A percentile compares a stretch with the other conserved stretches of the same genome.
Evolutionary conservation across 2,329 filamentous ascomycete species (phyloP).

Genomic region (Hymenoscyphus fructigenus): DNA sequence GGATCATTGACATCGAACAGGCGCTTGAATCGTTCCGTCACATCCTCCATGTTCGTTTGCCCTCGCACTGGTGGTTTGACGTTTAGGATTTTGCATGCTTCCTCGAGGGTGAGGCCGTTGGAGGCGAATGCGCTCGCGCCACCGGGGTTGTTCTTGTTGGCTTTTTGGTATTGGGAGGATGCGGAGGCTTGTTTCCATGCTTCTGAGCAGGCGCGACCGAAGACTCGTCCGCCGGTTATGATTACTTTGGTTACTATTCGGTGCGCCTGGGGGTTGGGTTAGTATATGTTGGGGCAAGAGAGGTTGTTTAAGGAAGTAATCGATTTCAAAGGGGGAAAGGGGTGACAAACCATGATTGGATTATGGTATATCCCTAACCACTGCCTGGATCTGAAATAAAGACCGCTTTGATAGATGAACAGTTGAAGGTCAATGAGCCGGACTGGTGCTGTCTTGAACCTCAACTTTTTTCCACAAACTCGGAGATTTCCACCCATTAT

Average conservation of each 20-base stretch:
- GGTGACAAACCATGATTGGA: not conserved
- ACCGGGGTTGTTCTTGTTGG: constrained; percentile 61
- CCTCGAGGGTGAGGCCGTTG: constrained; percentile 82
- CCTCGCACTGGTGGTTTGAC: constrained; percentile 83
- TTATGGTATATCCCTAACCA: not conserved
- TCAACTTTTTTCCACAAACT: constrained; percentile 9
- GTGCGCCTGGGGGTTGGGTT: constrained; percentile 67
- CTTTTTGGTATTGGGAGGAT: constrained; percentile 76
- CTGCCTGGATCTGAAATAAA: not conserved
- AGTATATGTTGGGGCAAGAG: constrained; percentile 2
- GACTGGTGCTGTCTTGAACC: not conserved
- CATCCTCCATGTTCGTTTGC: constrained; percentile 73
- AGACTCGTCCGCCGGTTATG: constrained; percentile 83
- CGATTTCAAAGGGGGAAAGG: not conserved
- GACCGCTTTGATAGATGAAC: not conserved
- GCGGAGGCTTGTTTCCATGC: constrained; percentile 95
- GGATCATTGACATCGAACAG: constrained; percentile 95
- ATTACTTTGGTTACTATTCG: constrained; percentile 93
- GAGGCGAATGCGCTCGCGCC: constrained; percentile 48
- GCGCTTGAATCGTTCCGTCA: constrained; percentile 87
- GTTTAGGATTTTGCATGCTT: constrained; percentile 96
- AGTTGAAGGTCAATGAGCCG: constrained; percentile 1
- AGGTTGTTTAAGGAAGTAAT: not conserved
- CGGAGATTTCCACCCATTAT: constrained; percentile 7
- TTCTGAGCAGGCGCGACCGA: constrained; percentile 89